phyloP scores from a whole-genome alignment of 1,284 basidiomycete species.

The Naganishia albida region DNA sequence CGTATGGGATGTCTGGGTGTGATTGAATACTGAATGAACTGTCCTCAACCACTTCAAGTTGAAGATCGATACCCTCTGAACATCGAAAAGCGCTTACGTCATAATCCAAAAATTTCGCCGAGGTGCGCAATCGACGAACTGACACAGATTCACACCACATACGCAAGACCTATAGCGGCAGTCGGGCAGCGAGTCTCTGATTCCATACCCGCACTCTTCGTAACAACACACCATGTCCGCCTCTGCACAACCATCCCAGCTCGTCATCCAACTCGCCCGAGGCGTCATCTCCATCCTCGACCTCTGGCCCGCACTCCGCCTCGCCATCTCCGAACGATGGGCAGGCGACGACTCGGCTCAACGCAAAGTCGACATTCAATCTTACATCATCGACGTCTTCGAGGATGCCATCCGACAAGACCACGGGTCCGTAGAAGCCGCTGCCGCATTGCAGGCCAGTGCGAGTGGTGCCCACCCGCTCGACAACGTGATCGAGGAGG shows the following conservation, averaged over 20 bases:
- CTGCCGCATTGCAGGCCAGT: constrained; percentile 6
- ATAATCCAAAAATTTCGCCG: constrained; percentile 3
- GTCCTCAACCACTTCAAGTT: too few relatives aligned
- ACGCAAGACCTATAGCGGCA: background rate
- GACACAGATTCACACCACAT: background rate
- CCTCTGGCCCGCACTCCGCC: constrained; percentile 76
- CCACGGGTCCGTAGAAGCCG: constrained; percentile 21
- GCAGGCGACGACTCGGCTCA: constrained; percentile 70
- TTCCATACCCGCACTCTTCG: background rate
- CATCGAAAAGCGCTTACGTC: constrained; percentile 11
- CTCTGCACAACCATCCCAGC: constrained; percentile 10
- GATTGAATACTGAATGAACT: background rate
- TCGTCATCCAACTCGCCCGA: constrained; percentile 67
- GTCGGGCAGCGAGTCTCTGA: too few relatives aligned
- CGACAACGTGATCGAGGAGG: constrained; percentile 63
- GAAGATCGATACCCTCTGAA: too few relatives aligned
- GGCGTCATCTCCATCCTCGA: constrained; percentile 75
- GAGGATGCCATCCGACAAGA: constrained; percentile 54
- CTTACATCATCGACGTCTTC: constrained; percentile 79
- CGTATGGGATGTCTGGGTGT: background rate
- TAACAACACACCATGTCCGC: constrained; percentile 12
- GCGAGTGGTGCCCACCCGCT: constrained; percentile 34
- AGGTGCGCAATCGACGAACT: background rate
- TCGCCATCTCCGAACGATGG: constrained; percentile 80
- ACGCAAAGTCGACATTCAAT: constrained; percentile 79